Evolutionary conservation across 106 monocot genomes (phyloP), one percentile per base, ranked within the genome.

Genomic region (Dendrobium chrysotoxum): DNA sequence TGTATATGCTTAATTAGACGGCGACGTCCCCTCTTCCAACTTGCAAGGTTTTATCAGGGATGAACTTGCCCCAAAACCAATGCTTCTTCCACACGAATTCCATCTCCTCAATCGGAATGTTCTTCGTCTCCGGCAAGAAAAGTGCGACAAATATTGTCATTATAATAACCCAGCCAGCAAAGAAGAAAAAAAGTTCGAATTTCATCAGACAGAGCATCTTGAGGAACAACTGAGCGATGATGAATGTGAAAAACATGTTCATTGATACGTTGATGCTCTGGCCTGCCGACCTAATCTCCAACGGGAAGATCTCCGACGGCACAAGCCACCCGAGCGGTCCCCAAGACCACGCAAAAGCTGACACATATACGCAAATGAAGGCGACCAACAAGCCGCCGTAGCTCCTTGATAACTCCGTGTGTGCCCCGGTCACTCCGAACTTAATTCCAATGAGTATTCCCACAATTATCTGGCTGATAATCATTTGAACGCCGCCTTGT

Each of bases 61-160:
- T 75, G 66, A 75, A 81, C 65, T 26, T 78, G 13, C 75, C 53
- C 81, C 85, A 85, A 28, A 85, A 81, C 78, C 81, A 79, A 38
- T 81, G 85, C 13, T 40, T 46, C 81, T 85, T 85, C 85, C 85
- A 85, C 6, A 82, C 81, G 4, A 46, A 25, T 1, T 39, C 35
- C 86, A 88, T 91, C 80, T 91, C 91, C 73, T 91, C 91, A 18
- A 91, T 88, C 50, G 86, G 91, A 6, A 91, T 81, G 28, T 85
- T 85, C 86, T 91, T 91, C 16, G 91, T 91, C 86, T 91, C 88
- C 31, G 91, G 88, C 4, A 88, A 78, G 77, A 86, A 79, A 23
- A 86, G 21, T 28, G 30, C 35, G 57, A 85, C 74, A 78, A 85
- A 85, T 21, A 40, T 5, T 28, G 79, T 81, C 85, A 85, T 85